Base-by-base conservation (phyloP, 129 eudicot species). In the Heracleum sosnowskyi region DNA sequence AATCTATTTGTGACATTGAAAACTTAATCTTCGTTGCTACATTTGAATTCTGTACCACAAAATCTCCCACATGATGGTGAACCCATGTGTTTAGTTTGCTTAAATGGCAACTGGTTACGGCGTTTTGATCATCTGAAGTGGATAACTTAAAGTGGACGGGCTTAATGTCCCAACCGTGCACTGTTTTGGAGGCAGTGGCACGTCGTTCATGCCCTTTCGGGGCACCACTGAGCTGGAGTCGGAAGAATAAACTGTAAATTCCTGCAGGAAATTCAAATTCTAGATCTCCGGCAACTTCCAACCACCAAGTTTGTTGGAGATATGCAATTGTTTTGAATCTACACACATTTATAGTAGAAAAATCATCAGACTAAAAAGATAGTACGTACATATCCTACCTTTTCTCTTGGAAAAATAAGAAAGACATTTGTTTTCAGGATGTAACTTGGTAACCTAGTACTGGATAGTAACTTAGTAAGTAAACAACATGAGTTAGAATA, bases 291-390 rank as follows among this genome's bases (percentile, higher is more conserved):
- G 84, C 91, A 0, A 88, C 94, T 83, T 95, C 92, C 29, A 95
- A 69, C 97, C 98, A 95, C 97, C 97, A 95, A 82, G 87, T 87
- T 83, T 95, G 97, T 84, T 90, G 89, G 28, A 95, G 97, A 81
- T 88, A 91, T 72, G 96, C 96, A 66, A 91, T 80, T 39, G 92
- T 39, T 35, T 86, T 83, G 62, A 95, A 95, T 78, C 98, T 95
- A 53, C 69, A 49, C n/a, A n/a, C n/a, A 34, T 36, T 16, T 2
- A 35, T 0, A 69, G 4, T 5, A 69, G 13, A 4, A 10, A 66
- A 33, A 10, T 31, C 39, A 15, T 66, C 11, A 66, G 39, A 13
- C 29, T 2, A 60, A 24, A 60, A 18, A 42, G 15, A 8, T 42
- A 42, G 46, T 42, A 10, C 46, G 15, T 42, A 13, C 46, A 42